Base-by-base conservation (phyloP, 139 green algal species). In the Penium margaritaceum region DNA sequence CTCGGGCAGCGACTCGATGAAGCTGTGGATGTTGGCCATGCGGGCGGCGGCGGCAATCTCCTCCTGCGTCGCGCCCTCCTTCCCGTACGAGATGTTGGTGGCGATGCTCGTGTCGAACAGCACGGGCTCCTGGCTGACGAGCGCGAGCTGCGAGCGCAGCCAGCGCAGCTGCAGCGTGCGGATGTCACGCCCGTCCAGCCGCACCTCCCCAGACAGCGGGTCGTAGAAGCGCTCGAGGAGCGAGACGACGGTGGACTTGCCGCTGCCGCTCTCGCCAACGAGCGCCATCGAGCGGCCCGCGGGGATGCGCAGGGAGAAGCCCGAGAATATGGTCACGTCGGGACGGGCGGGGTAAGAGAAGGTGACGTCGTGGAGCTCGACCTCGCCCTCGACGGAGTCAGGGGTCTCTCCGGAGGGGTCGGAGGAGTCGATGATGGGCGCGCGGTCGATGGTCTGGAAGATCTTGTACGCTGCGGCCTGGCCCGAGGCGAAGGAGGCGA, bases 181-280 rank as follows among this genome's bases (percentile, higher is more conserved):
- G 27, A 96, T 53, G 62, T 96, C 86, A 1, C 80, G 19, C 7
- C 90, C 90, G 70, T 97, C 92, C 63, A 97, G 29, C 24, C 19
- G 30, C 1, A 69, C 62, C 24, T 5, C 6, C 24, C 55, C 55
- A 36, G 27, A 24, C 30, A 61, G 5, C 27, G 62, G 54, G 27
- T 81, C 79, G 61, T 84, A 82, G 67, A 82, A 86, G 17, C 63
- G 64, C 70, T 76, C n/a, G 2, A 82, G 43, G 29, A 82, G 74
- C 0, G 38, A n/a, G 19, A 82, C 62, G 12, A 87, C 64, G 7
- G 80, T 88, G 30, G 32, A 70, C 81, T 90, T 90, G 66, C 86
- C 86, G 46, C 67, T 80, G 32, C 86, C 86, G 0, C 62, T 80
- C 44, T 75, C 61, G 0, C 86, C 86, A 17, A 87, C 83, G n/a